Evolutionary conservation across 2,329 filamentous ascomycete species (phyloP), one percentile per base, ranked within the genome.

Genomic region (Colletotrichum tropicale): DNA sequence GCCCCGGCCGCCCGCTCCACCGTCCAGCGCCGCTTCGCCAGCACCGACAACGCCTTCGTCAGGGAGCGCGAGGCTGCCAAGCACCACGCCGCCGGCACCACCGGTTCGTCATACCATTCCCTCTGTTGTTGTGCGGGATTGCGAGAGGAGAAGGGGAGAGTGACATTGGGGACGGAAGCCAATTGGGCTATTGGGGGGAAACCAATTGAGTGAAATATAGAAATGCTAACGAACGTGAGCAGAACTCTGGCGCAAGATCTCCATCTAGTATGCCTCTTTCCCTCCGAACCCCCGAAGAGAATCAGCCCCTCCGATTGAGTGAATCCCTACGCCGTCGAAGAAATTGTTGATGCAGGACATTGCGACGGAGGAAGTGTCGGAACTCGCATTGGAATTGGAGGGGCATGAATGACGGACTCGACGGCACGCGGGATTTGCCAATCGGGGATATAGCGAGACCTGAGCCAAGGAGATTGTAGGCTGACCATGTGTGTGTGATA

Each of bases 191-290:
- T 10, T 16, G n/a, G 43, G 10, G 3, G 43, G 43, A 48, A 48
- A 12, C 12, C 48, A 21, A 62, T 32, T 48, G 38, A 30, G 26
- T n/a, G 36, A 64, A 64, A 26, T 24, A 13, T n/a, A 10, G 7
- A 32, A 34, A 12, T 28, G 55, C 72, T 75, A 58, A 75, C 69
- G n/a, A 24, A 28, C 66, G 43, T 68, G 64, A 76, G 78, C 84
- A 98, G 96, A 95, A 82, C 92, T 98, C 82, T 99, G 97, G 97
- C 93, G 92, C 87, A 98, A 98, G 91, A 93, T 98, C 82, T 97
- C 95, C 79, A 90, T 98, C 90, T 98, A 95, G 96, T 98, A 95
- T 88, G 94, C 88, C 80, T 70, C 78, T 79, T 71, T 74, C 66
- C 55, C 43, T 26, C 66, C 64, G 18, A 26, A 30, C 9, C 15